phyloP scores from a whole-genome alignment of 1,284 basidiomycete genomes.

The Trichosporon coremiiforme region DNA sequence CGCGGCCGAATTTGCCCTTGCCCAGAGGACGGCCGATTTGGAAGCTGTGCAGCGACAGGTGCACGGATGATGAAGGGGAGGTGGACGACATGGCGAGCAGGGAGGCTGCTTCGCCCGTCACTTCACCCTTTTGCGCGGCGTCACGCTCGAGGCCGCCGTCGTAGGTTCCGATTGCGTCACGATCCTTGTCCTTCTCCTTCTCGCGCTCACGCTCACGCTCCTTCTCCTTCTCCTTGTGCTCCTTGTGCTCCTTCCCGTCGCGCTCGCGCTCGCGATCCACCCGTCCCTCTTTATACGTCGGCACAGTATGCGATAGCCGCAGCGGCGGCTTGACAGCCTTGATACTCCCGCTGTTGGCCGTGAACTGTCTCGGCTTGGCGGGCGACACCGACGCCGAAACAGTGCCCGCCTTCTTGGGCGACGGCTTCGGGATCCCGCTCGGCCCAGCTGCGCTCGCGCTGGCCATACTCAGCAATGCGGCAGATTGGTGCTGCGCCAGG shows the following conservation, averaged over 20 bases:
- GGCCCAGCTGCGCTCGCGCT: conserved; percentile 35
- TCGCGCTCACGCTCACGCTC: conserved; percentile 17
- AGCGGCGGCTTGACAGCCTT: not conserved
- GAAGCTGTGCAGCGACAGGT: conserved; percentile 70
- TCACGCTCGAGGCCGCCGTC: conserved; percentile 84
- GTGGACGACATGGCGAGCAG: conserved; percentile 57
- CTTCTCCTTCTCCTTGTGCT: conserved; percentile 18
- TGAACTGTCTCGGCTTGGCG: not conserved
- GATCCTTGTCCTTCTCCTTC: conserved; percentile 5
- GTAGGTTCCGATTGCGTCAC: conserved; percentile 72
- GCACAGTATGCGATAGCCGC: not conserved
- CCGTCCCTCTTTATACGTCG: not conserved
- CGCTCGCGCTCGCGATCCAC: not conserved
- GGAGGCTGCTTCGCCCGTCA: conserved; percentile 72
- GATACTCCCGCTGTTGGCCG: not conserved
- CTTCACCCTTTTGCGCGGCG: conserved; percentile 59
- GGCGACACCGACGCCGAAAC: not conserved
- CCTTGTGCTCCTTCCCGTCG: not conserved
- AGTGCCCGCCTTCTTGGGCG: conserved; percentile 27
- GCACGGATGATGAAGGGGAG: conserved; percentile 21
- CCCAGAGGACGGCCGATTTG: conserved; percentile 95
- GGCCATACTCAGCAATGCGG: conserved; percentile 48
- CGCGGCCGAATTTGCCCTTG: conserved; percentile 97
- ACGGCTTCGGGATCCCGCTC: conserved; percentile 43
- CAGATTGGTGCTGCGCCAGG: conserved; percentile 40